Conservation (phyloP, 371 early-diverging fungal species). For the Mucor irregularis region DNA sequence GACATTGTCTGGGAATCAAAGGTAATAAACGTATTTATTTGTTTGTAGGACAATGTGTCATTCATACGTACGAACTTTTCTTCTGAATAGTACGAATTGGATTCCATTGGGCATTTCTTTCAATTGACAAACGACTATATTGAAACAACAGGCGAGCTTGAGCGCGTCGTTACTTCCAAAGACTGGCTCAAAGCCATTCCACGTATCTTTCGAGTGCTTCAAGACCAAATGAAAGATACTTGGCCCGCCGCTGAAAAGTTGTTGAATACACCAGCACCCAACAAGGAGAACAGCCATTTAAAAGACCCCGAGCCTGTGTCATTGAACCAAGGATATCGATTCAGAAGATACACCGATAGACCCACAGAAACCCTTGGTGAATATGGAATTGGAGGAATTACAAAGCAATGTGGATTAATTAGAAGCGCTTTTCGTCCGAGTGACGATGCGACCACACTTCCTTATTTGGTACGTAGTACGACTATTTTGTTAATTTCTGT, state of each 20-base stretch:
- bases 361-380: conserved; percentile 59
- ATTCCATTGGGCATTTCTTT: conserved; percentile 52
- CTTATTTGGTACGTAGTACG: conserved; percentile 45
- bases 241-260: conserved; percentile 24
- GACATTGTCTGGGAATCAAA: conserved; percentile 44
- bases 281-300: background rate
- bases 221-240: conserved; percentile 37
- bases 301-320: conserved; percentile 21
- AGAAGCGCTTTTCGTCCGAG: conserved; percentile 62
- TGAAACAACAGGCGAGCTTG: conserved; percentile 29
- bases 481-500: background rate
- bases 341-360: conserved; percentile 33
- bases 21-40: conserved; percentile 16
- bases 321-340: conserved; percentile 31
- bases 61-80: too few species aligned
- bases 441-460: conserved; percentile 62
- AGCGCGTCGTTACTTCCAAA: conserved; percentile 18
- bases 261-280: background rate
- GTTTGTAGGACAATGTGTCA: background rate
- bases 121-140: conserved; percentile 43
- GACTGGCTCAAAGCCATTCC: conserved; percentile 37
- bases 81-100: conserved; percentile 54
- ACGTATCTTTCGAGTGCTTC: conserved; percentile 29
- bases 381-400: conserved; percentile 53
- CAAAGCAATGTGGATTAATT: conserved; percentile 53